These are phyloP conservation scores for Talaromyces nanjingensis DNA, from an alignment of 495 filamentous ascomycete species.

Conservation along the genomic window DNA sequence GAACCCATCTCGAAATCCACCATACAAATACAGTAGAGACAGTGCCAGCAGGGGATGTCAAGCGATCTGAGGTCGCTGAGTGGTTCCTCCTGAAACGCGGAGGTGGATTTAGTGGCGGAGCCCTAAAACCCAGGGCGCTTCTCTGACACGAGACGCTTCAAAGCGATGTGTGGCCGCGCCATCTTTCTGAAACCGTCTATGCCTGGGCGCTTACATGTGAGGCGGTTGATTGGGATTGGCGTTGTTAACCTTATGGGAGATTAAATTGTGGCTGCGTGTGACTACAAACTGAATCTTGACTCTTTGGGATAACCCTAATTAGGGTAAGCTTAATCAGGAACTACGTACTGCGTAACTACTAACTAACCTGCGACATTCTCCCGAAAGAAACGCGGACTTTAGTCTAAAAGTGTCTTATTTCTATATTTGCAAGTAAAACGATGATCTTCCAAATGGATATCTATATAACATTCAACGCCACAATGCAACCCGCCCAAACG, in stretches of 20 bases:
- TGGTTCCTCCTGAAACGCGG: conserved; percentile 6
- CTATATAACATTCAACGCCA: background rate
- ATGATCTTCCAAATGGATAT: conserved; percentile 2
- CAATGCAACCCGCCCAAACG: conserved; percentile 6
- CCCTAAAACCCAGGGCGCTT: background rate
- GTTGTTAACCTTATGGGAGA: background rate
- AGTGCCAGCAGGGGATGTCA: background rate
- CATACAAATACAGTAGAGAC: background rate
- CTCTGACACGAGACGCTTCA: conserved; percentile 5
- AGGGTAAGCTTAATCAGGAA: background rate
- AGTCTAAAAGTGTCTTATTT: background rate
- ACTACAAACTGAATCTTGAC: background rate
- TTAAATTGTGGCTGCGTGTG: background rate
- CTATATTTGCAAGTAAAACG: conserved; percentile 1
- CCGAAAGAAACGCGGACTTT: background rate
- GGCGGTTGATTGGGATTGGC: background rate
- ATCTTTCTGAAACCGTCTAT: conserved; percentile 9
- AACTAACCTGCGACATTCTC: background rate
- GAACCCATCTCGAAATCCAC: background rate
- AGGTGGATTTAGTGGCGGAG: background rate
- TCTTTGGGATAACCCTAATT: background rate
- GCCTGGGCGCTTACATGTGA: background rate
- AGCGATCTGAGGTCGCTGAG: background rate
- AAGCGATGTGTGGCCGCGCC: background rate
- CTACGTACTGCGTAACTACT: background rate